These are phyloP conservation scores for Phlegmacium glaucopus DNA, from an alignment of 768 basidiomycete species.

Conservation along the genomic window DNA sequence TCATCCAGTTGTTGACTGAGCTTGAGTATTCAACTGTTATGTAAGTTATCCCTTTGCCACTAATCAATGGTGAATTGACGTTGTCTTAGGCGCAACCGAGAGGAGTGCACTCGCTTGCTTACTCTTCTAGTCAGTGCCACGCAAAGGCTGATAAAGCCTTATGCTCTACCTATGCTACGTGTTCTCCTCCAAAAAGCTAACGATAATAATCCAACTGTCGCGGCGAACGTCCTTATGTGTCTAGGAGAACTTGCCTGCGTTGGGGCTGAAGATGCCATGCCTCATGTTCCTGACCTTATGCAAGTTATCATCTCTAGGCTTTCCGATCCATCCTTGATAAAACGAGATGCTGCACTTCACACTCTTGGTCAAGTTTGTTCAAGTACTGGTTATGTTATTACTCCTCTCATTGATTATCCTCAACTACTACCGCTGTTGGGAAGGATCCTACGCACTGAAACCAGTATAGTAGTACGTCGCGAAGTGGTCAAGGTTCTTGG, in stretches of 20 bases:
- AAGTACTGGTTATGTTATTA: constrained; percentile 92
- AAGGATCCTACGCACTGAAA: constrained; percentile 81
- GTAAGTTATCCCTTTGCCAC: constrained; percentile 30
- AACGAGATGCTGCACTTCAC: constrained; percentile 91
- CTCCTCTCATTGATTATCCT: constrained; percentile 88
- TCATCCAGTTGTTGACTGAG: constrained; percentile 95
- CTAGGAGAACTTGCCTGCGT: constrained; percentile 92
- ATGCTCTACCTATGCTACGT: constrained; percentile 91
- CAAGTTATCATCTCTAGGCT: constrained; percentile 84
- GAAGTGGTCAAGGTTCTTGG: constrained; percentile 96
- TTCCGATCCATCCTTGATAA: constrained; percentile 83
- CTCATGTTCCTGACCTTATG: constrained; percentile 86
- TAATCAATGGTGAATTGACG: not conserved
- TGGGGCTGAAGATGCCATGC: constrained; percentile 86
- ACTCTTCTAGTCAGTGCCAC: constrained; percentile 89
- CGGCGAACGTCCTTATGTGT: constrained; percentile 90
- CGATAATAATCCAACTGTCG: constrained; percentile 82
- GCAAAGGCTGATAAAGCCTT: constrained; percentile 91
- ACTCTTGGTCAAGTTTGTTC: constrained; percentile 95
- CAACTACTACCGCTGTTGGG: constrained; percentile 84
- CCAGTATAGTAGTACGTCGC: constrained; percentile 63
- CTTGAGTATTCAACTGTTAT: constrained; percentile 90
- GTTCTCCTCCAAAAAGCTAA: constrained; percentile 88
- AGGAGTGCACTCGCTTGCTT: constrained; percentile 89
- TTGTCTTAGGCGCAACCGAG: constrained; percentile 67